Percentiles rank a stretch among this genome's conserved stretches.
phyloP scores from a whole-genome alignment of 148 eudicot species.

The Fagopyrum tataricum region DNA sequence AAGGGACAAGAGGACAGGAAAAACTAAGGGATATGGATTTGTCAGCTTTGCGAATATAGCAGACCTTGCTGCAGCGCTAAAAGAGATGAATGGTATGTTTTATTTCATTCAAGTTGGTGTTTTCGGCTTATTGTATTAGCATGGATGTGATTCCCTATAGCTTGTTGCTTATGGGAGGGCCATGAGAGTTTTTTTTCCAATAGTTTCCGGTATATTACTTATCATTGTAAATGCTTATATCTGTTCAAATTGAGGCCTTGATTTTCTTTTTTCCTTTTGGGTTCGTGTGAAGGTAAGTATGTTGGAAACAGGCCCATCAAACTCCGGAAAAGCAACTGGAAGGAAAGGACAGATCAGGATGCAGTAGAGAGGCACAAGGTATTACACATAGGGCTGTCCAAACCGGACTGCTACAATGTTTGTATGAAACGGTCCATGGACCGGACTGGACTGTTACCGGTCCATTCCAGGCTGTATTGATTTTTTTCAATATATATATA shows the following conservation, averaged over 20 bases:
- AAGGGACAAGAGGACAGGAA: constrained; percentile 90
- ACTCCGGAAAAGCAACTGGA: constrained; percentile 95
- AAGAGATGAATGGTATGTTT: constrained; percentile 83
- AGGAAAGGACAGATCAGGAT: constrained; percentile 74
- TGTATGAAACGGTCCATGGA: too few species aligned
- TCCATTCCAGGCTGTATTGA: too few species aligned
- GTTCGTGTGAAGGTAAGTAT: constrained; percentile 57
- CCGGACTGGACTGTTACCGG: too few species aligned
- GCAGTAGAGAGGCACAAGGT: constrained; percentile 87
- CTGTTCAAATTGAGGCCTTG: too few species aligned
- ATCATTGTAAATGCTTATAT: too few species aligned
- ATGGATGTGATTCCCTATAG: neutral
- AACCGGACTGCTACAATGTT: too few species aligned
- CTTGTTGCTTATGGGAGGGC: neutral
- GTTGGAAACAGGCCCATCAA: constrained; percentile 97
- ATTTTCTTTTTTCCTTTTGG: neutral
- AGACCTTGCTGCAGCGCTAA: constrained; percentile 72
- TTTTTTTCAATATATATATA: too few species aligned
- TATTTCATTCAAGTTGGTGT: neutral
- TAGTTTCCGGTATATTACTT: too few species aligned
- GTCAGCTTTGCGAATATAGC: constrained; percentile 79
- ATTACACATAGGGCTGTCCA: too few species aligned
- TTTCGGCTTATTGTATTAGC: neutral
- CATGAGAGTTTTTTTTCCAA: neutral
- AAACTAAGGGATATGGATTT: constrained; percentile 89